Conservation (phyloP, 1,284 basidiomycete species). For the Irpex sp. region DNA sequence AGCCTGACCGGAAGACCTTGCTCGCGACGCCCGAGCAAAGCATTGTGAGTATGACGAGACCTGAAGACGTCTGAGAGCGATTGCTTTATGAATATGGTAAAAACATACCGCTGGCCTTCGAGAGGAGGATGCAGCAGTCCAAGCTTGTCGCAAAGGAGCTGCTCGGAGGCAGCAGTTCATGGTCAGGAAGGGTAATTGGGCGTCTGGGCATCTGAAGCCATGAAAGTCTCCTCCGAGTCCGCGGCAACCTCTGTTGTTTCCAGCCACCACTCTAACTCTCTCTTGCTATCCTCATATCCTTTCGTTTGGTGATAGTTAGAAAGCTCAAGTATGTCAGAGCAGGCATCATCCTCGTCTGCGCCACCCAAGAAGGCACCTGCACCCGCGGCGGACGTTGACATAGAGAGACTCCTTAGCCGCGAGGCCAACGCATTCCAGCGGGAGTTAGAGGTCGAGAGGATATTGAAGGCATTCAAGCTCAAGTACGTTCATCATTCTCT, state of each 20-base stretch:
- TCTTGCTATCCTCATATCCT: too few relatives aligned
- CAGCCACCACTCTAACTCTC: not conserved
- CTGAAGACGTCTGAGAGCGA: not conserved
- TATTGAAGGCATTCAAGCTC: slow-evolving; percentile 80
- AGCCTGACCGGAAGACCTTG: not conserved
- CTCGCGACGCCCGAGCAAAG: not conserved
- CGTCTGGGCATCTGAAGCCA: not conserved
- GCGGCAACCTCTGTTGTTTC: not conserved
- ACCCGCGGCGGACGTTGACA: slow-evolving; percentile 37
- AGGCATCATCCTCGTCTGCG: slow-evolving; percentile 22
- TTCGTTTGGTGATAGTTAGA: not conserved
- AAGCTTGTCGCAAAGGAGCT: not conserved
- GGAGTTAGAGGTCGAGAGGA: slow-evolving; percentile 82
- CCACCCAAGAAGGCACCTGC: slow-evolving; percentile 16
- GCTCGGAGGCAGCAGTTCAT: slow-evolving; percentile 1
- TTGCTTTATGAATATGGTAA: not conserved
- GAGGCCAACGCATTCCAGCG: slow-evolving; percentile 82
- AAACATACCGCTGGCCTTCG: not conserved
- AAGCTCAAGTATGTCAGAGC: slow-evolving; percentile 14
- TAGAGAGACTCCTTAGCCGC: slow-evolving; percentile 73
- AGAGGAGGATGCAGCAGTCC: not conserved
- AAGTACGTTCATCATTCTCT: slow-evolving; percentile 54
- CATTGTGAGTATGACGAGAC: not conserved
- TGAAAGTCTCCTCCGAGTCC: not conserved
- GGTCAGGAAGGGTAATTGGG: slow-evolving; percentile 1